Base-by-base conservation (phyloP, 371 early-diverging fungal species). In the Blastocladiella emersonii region DNA sequence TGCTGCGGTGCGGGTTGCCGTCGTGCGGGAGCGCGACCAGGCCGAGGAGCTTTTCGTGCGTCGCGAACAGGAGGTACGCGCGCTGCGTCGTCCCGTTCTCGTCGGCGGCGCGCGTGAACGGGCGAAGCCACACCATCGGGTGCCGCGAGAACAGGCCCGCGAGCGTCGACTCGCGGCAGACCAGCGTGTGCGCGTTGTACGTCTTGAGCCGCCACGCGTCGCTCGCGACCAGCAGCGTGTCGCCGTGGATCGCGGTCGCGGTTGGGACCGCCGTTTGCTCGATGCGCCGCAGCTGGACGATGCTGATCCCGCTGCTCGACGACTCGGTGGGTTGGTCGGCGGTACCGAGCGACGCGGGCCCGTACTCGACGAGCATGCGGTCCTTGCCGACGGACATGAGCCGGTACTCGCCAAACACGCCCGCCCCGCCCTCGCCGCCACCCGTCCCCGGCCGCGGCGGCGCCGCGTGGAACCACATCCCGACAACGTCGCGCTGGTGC, bases 1-100 rank as follows among this genome's bases (percentile, higher is more conserved):
- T 71, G 19, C 63, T 67, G n/a, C 63, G 39, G 66, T 74, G 71
- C 41, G 81, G 81, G 61, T 80, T 80, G 1, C 81, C 81, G 53
- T 79, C 79, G 25, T 76, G 62, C 35, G 81, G 81, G 32, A 79
- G 61, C 64, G 74, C 76, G 7, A 71, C 61, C 21, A 80, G 17
- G 1, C 81, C 81, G 36, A 78, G 65, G 12, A 69, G 64, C 61
- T 74, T 71, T 34, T 73, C 68, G 6, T 53, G 2, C 8, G 73
- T 68, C 13, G 67, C 43, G 39, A 66, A 76, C 2, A 65, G 68
- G 6, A 73, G 21, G 63, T 68, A 77, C 45, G 19, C 3, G 3
- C 19, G 19, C 45, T 35, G 61, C 63, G 6, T 61, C 48, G 17
- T 60, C 57, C 21, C 56, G 37, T n/a, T n/a, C 15, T 34, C 61